Evolutionary conservation across 345 rosid species (phyloP).

Genomic region (Linum usitatissimum): DNA sequence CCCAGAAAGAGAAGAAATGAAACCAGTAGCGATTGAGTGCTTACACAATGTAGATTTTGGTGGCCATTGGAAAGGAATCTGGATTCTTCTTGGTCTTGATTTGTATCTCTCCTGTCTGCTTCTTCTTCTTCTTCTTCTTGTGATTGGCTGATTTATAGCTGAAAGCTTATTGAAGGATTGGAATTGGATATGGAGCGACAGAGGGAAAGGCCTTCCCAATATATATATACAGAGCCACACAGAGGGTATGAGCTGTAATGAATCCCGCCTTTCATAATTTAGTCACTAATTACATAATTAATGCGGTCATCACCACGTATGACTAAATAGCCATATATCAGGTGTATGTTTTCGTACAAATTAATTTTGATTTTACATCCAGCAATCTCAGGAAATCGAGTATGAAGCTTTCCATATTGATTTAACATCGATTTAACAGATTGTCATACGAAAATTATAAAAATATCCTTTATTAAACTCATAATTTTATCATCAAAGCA

Average conservation of each 20-base stretch:
- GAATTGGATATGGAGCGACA: background rate
- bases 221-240: constrained; percentile 16
- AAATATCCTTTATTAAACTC: too few species aligned
- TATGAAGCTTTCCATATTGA: too few species aligned
- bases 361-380: too few species aligned
- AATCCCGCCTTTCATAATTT: background rate
- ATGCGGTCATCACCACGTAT: background rate
- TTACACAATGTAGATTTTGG: constrained; percentile 53
- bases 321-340: background rate
- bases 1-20: background rate
- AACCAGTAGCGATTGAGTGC: constrained; percentile 8
- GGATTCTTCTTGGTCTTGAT: background rate
- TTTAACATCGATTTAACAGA: too few species aligned
- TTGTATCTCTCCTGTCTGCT: background rate
- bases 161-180: constrained; percentile 7
- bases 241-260: background rate
- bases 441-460: too few species aligned
- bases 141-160: background rate
- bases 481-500: too few species aligned
- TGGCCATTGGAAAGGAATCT: constrained; percentile 31
- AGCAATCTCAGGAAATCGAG: too few species aligned
- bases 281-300: constrained; percentile 14
- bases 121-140: background rate
- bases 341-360: too few species aligned
- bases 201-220: constrained; percentile 6